A percentile compares a stretch with the other conserved stretches of the same genome.
These are phyloP conservation scores for Eudorina sp. DNA, from an alignment of 139 green algal genomes.

Conservation along the genomic window DNA sequence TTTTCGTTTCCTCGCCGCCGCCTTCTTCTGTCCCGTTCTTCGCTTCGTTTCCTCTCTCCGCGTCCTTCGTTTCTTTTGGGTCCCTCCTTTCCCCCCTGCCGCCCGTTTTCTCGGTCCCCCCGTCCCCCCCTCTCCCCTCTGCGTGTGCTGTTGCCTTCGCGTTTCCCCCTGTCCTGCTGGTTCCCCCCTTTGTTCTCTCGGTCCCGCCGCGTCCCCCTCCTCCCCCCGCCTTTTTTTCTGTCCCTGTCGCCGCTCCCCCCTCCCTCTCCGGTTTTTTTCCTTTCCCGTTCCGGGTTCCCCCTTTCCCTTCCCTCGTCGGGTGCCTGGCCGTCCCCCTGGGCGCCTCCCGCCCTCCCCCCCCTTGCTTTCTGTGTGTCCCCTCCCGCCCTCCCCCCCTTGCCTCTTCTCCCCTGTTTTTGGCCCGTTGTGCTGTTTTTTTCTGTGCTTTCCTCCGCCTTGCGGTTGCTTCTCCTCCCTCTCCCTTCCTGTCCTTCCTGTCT, in stretches of 20 bases:
- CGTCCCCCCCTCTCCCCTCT: constrained; percentile 42
- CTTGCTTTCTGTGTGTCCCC: too few species aligned
- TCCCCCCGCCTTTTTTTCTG: too few species aligned
- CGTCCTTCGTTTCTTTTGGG: constrained; percentile 43
- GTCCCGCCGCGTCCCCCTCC: too few species aligned
- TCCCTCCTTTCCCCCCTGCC: background rate
- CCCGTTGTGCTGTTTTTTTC: constrained; percentile 35
- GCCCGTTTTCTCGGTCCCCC: background rate
- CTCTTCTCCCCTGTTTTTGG: constrained; percentile 15
- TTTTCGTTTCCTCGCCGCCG: constrained; percentile 43
- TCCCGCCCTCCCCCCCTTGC: too few species aligned
- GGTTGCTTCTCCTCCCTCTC: constrained; percentile 33
- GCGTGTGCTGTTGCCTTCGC: constrained; percentile 48
- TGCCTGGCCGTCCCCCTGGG: too few species aligned
- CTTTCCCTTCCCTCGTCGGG: too few species aligned
- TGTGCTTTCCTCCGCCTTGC: constrained; percentile 39
- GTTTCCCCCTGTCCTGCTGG: constrained; percentile 42
- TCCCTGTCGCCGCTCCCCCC: too few species aligned
- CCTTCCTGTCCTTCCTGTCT: constrained; percentile 59
- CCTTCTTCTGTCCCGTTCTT: constrained; percentile 47
- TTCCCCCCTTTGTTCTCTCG: constrained; percentile 45
- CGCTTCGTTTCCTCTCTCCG: constrained; percentile 45
- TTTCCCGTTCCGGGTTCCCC: too few species aligned
- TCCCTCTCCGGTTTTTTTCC: constrained; percentile 29
- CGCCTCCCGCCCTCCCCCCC: too few species aligned